These are phyloP conservation scores for Hyaloscypha hepaticicola DNA, from an alignment of 495 filamentous ascomycete species.

Conservation along the genomic window DNA sequence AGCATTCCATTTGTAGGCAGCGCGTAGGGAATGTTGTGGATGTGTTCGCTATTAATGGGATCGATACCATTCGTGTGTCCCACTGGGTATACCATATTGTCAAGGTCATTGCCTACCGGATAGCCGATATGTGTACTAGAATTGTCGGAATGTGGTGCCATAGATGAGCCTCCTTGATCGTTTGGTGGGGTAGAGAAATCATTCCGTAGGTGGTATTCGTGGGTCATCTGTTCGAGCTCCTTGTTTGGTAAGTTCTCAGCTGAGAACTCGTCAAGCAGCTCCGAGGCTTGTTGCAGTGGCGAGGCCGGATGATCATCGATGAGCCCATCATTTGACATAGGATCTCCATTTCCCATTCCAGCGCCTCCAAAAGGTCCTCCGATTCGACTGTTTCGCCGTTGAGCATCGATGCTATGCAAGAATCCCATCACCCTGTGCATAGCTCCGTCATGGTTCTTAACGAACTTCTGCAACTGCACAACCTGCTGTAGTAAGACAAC, in stretches of 20 bases:
- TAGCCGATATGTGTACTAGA: constrained; percentile 44
- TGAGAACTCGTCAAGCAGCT: constrained; percentile 78
- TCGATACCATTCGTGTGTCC: constrained; percentile 89
- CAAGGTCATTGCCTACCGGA: constrained; percentile 62
- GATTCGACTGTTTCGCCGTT: constrained; percentile 60
- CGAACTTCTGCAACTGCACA: constrained; percentile 82
- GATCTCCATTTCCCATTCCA: constrained; percentile 21
- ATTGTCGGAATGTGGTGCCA: constrained; percentile 37
- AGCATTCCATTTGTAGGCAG: constrained; percentile 57
- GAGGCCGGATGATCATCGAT: constrained; percentile 72
- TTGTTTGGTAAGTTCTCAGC: constrained; percentile 76
- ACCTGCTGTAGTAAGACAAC: constrained; percentile 85
- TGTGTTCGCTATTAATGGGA: constrained; percentile 90
- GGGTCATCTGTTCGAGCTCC: constrained; percentile 72
- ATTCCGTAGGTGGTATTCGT: constrained; percentile 63
- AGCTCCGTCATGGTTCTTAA: constrained; percentile 58
- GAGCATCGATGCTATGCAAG: constrained; percentile 62
- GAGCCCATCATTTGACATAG: constrained; percentile 21
- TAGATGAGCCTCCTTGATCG: constrained; percentile 22
- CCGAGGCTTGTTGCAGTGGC: constrained; percentile 84
- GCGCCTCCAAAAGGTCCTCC: constrained; percentile 46
- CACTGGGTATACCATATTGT: constrained; percentile 86
- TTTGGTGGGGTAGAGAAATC: constrained; percentile 40
- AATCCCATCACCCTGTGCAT: constrained; percentile 75
- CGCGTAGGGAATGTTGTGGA: constrained; percentile 86